Evolutionary conservation across 192 early-diverging fungal species (phyloP).

Genomic region (Coemansia erecta): DNA sequence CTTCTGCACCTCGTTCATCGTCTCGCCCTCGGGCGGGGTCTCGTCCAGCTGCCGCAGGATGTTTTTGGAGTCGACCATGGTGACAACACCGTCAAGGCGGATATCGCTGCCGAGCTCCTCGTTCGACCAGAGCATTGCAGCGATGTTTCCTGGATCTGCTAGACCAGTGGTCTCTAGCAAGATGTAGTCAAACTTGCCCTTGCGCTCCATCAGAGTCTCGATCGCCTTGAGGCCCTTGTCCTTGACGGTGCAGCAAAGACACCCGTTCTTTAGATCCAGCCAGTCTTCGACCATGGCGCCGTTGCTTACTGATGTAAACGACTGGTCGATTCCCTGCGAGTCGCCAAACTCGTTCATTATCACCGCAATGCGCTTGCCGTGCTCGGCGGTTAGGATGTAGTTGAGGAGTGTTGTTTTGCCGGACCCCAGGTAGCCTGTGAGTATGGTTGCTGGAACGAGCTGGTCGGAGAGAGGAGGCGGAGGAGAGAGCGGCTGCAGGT

Average conservation of each 20-base stretch:
- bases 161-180: slow-evolving; percentile 91
- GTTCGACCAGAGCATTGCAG: slow-evolving; percentile 96
- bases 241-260: slow-evolving; percentile 96
- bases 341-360: slow-evolving; percentile 99
- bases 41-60: slow-evolving; percentile 52
- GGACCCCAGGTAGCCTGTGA: slow-evolving; percentile 72
- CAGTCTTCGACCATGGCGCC: slow-evolving; percentile 92
- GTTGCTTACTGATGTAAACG: slow-evolving; percentile 70
- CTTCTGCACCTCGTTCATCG: slow-evolving; percentile 74
- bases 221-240: slow-evolving; percentile 94
- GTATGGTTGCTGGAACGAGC: slow-evolving; percentile 52
- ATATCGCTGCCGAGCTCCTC: slow-evolving; percentile 88
- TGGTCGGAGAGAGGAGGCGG: slow-evolving; percentile 5
- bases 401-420: slow-evolving; percentile 95
- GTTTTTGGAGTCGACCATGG: slow-evolving; percentile 80
- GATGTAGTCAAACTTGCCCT: slow-evolving; percentile 94
- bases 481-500: neutral
- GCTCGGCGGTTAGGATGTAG: slow-evolving; percentile 76
- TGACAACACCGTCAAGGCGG: slow-evolving; percentile 87
- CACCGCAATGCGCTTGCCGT: slow-evolving; percentile 94
- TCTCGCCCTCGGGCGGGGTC: slow-evolving; percentile 56
- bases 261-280: slow-evolving; percentile 96
- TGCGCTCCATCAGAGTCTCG: slow-evolving; percentile 88
- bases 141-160: slow-evolving; percentile 78
- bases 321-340: slow-evolving; percentile 91